Evolutionary conservation across 164 flowering plant genomes (phyloP), one percentile per base, ranked within the genome.

Genomic region (Magnolia officinalis): DNA sequence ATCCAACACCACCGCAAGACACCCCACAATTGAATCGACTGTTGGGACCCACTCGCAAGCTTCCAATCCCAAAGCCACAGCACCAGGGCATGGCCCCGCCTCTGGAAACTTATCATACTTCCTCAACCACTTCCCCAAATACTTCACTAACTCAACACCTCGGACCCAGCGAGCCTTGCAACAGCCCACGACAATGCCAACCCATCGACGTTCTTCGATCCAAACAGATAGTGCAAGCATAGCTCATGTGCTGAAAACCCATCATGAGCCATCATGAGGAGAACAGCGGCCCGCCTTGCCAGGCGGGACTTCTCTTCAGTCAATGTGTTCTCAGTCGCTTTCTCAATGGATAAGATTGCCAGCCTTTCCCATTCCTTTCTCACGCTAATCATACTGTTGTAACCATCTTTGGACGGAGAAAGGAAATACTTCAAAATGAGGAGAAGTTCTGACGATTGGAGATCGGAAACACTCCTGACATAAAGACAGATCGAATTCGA

Each of bases 21-120:
- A 87, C 73, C 83, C 88, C 37, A 82, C 89, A 29, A 90, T 75
- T 23, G 81, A 76, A 66, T 87, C 93, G 70, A 94, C 85, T 2
- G 81, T 82, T 8, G 98, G 99, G 26, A 96, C 89, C 92, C 89
- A 92, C 29, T 87, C 85, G 80, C 94, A 90, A 61, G 82, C 87
- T 65, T 81, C 85, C 82, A 90, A 82, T 21, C 88, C 90, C 49
- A 26, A 21, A 5, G 80, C 77, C 2, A 82, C 80, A 2, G 88
- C 92, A 67, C 81, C 76, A 0, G 87, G 84, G 78, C 94, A 91
- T 0, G 91, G 88, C 45, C 55, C 81, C 1, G 87, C 95, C 75
- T 88, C 87, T 49, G 98, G 98, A 81, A 96, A 92, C 84, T 82
- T 92, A 79, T 90, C 89, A 73, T 89, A 96, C 80, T 96, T 92